A percentile compares a stretch with the other conserved stretches of the same genome.
phyloP scores from a whole-genome alignment of 2,329 filamentous ascomycete species.

The Aspergillus latus region DNA sequence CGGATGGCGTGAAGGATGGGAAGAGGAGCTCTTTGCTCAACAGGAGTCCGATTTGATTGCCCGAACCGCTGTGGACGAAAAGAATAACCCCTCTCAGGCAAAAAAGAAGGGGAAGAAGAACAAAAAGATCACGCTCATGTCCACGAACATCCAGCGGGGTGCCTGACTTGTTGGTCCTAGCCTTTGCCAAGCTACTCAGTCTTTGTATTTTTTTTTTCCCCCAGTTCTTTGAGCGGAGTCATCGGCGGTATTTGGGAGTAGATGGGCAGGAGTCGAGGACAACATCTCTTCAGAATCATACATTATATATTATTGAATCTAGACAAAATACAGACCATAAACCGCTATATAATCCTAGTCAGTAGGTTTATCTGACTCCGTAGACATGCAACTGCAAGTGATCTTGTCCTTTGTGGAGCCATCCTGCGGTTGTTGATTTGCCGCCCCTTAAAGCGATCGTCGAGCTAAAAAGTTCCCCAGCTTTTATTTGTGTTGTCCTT shows the following conservation, averaged over 20 bases:
- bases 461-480: constrained; percentile 11
- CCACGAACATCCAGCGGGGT: constrained; percentile 60
- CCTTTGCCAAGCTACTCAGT: not conserved
- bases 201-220: not conserved
- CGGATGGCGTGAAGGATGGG: constrained; percentile 86
- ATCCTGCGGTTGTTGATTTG: not conserved
- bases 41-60: constrained; percentile 52
- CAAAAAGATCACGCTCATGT: constrained; percentile 69
- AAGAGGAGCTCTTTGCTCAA: constrained; percentile 70
- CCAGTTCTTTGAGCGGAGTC: not conserved
- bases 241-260: constrained; percentile 7
- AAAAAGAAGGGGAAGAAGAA: constrained; percentile 67
- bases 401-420: not conserved
- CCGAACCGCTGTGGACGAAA: constrained; percentile 43
- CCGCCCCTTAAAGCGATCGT: constrained; percentile 11
- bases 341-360: not conserved
- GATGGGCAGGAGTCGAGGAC: constrained; percentile 13
- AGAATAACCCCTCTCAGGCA: constrained; percentile 29
- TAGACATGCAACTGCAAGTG: not conserved
- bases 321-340: not conserved
- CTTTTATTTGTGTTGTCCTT: constrained; percentile 13
- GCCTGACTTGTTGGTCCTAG: constrained; percentile 41
- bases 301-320: constrained; percentile 4
- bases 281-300: constrained; percentile 6
- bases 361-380: not conserved